These are phyloP conservation scores for Beauveria pseudobassiana DNA, from an alignment of 2,329 filamentous ascomycete species.

Conservation along the genomic window DNA sequence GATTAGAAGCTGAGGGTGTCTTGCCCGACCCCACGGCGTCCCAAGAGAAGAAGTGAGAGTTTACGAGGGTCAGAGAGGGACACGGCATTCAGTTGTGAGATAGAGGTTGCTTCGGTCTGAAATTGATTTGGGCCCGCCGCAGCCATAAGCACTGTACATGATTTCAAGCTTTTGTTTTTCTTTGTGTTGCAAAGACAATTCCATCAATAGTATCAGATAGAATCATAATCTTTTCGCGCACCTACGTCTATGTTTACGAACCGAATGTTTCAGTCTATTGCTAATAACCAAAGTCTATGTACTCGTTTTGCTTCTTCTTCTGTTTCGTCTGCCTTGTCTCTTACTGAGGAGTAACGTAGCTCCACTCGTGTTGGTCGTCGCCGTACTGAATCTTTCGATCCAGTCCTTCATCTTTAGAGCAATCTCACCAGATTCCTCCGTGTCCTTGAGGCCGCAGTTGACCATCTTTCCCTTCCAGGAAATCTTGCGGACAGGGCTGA, in stretches of 20 bases:
- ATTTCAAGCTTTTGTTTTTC: slow-evolving; percentile 22
- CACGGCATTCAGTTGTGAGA: slow-evolving; percentile 7
- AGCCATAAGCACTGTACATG: slow-evolving; percentile 22
- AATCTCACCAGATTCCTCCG: slow-evolving; percentile 81
- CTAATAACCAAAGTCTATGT: slow-evolving; percentile 4
- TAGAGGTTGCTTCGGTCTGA: slow-evolving; percentile 5
- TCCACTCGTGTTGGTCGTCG: slow-evolving; percentile 88
- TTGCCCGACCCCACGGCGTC: slow-evolving; percentile 62
- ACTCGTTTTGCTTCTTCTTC: slow-evolving; percentile 1
- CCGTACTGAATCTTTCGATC: slow-evolving; percentile 96
- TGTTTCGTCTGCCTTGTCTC: slow-evolving; percentile 11
- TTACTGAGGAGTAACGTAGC: slow-evolving; percentile 42
- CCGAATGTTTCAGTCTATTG: not conserved
- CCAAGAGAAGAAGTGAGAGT: slow-evolving; percentile 47
- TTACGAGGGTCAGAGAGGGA: not conserved
- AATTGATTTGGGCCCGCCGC: slow-evolving; percentile 11
- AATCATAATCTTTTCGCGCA: slow-evolving; percentile 9
- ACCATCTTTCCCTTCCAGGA: slow-evolving; percentile 79
- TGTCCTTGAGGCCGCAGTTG: slow-evolving; percentile 71
- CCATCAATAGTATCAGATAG: slow-evolving; percentile 23
- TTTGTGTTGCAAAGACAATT: slow-evolving; percentile 18
- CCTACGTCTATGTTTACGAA: not conserved
- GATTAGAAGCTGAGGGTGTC: slow-evolving; percentile 94
- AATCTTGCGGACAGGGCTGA: slow-evolving; percentile 83
- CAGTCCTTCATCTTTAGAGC: slow-evolving; percentile 86